Conservation (phyloP, 2,329 filamentous ascomycete species). For the Penicillium vulpinum region DNA sequence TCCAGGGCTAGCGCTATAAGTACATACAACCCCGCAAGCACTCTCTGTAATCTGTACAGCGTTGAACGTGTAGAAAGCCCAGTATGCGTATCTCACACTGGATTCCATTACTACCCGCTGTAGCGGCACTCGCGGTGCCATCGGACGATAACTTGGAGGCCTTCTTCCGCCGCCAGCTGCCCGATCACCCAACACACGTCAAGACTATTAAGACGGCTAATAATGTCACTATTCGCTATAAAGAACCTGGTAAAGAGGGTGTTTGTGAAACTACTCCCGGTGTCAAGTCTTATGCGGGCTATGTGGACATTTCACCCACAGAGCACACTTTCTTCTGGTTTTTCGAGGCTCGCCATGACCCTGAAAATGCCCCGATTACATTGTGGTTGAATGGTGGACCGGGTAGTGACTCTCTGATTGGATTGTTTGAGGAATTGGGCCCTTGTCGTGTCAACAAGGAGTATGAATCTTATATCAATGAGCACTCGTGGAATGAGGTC, state of each 20-base stretch:
- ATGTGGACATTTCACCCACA: slow-evolving; percentile 54
- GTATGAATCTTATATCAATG: slow-evolving; percentile 53
- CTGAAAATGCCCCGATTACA: slow-evolving; percentile 45
- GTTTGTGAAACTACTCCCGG: slow-evolving; percentile 57
- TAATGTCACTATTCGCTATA: slow-evolving; percentile 58
- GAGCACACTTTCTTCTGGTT: slow-evolving; percentile 58
- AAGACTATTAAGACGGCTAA: slow-evolving; percentile 41
- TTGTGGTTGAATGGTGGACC: slow-evolving; percentile 47
- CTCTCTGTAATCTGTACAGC: background rate
- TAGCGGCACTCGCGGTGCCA: slow-evolving; percentile 19
- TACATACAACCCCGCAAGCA: background rate
- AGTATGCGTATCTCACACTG: slow-evolving; percentile 26
- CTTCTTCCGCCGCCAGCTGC: slow-evolving; percentile 34
- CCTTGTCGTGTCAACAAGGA: slow-evolving; percentile 48
- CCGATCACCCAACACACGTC: slow-evolving; percentile 39
- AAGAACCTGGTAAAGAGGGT: slow-evolving; percentile 53
- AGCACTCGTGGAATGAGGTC: slow-evolving; percentile 60
- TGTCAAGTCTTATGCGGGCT: slow-evolving; percentile 59
- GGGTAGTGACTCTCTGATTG: slow-evolving; percentile 45
- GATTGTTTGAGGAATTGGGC: slow-evolving; percentile 45
- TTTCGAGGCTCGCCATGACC: slow-evolving; percentile 57
- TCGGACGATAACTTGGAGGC: slow-evolving; percentile 7
- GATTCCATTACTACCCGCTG: slow-evolving; percentile 22
- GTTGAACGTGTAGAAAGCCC: background rate
- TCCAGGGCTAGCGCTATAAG: background rate